Evolutionary conservation across 208 protist genomes (phyloP).

Genomic region (Crithidia acanthocephali): DNA sequence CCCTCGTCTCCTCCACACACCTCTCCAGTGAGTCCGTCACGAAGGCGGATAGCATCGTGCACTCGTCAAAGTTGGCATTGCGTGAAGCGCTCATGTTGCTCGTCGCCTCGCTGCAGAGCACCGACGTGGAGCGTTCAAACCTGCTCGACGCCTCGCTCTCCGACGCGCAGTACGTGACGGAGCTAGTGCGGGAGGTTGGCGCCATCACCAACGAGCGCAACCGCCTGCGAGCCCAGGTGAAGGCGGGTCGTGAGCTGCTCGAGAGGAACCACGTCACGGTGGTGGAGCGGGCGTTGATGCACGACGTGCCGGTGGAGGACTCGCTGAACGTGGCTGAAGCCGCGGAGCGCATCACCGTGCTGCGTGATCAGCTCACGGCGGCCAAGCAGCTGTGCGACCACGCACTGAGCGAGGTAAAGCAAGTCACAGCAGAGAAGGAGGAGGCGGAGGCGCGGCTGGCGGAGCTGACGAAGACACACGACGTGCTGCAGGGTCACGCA

Average conservation of each 20-base stretch:
- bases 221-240: conserved; percentile 37
- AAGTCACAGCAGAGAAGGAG: conserved; percentile 27
- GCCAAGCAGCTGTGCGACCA: conserved; percentile 41
- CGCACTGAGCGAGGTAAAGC: conserved; percentile 30
- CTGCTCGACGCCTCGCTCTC: conserved; percentile 68
- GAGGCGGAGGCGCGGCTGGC: conserved; percentile 24
- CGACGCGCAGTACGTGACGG: conserved; percentile 62
- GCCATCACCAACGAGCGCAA: conserved; percentile 55
- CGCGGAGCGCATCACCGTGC: conserved; percentile 56
- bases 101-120: conserved; percentile 38
- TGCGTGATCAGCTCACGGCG: conserved; percentile 59
- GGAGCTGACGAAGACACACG: conserved; percentile 28
- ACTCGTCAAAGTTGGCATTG: conserved; percentile 26
- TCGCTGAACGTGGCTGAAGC: conserved; percentile 72
- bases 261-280: conserved; percentile 76
- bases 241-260: conserved; percentile 58
- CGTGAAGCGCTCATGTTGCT: conserved; percentile 37
- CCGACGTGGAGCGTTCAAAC: conserved; percentile 49
- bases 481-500: conserved; percentile 48
- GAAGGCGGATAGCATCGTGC: conserved; percentile 2
- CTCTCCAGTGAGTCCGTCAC: background rate
- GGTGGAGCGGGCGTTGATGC: conserved; percentile 72
- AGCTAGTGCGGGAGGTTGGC: conserved; percentile 49
- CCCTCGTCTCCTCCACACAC: conserved; percentile 22
- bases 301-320: conserved; percentile 73